Conservation (phyloP, 805 yeast genomes). For the Zygosaccharomyces bailii region DNA sequence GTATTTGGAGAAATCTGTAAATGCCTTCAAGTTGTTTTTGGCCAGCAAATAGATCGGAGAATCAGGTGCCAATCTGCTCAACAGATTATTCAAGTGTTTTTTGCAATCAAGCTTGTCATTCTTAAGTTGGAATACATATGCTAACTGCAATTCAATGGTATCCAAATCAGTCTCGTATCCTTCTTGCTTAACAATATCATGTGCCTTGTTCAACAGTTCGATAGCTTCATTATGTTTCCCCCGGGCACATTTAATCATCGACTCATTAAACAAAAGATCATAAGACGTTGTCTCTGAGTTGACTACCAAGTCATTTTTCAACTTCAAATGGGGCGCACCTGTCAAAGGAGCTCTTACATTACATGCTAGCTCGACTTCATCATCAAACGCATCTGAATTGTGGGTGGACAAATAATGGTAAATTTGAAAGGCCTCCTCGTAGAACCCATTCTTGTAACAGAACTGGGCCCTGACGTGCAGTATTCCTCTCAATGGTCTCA, state of each 20-base stretch:
- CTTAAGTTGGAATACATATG: conserved; percentile 49
- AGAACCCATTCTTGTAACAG: conserved; percentile 49
- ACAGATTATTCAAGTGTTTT: conserved; percentile 35
- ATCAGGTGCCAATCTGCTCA: conserved; percentile 25
- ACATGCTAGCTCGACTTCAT: conserved; percentile 53
- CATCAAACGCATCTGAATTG: conserved; percentile 35
- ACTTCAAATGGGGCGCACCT: conserved; percentile 35
- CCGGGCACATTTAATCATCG: conserved; percentile 50
- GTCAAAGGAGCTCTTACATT: conserved; percentile 68
- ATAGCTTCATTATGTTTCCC: conserved; percentile 42
- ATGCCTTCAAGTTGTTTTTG: conserved; percentile 33
- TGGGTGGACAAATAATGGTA: conserved; percentile 46
- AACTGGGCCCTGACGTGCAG: conserved; percentile 52
- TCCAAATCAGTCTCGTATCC: conserved; percentile 47
- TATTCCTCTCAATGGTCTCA: conserved; percentile 37
- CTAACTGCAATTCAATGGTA: conserved; percentile 59
- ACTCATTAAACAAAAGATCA: conserved; percentile 63
- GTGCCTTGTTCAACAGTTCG: conserved; percentile 45
- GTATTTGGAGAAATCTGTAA: conserved; percentile 32
- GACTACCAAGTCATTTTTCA: conserved; percentile 9
- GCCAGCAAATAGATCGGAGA: conserved; percentile 34
- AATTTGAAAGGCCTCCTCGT: conserved; percentile 47
- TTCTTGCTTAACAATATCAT: conserved; percentile 39
- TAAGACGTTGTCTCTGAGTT: conserved; percentile 40
- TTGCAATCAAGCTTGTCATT: conserved; percentile 40